Conservation (phyloP, 306 rosid genomes). For the Ochetophila trinervis region DNA sequence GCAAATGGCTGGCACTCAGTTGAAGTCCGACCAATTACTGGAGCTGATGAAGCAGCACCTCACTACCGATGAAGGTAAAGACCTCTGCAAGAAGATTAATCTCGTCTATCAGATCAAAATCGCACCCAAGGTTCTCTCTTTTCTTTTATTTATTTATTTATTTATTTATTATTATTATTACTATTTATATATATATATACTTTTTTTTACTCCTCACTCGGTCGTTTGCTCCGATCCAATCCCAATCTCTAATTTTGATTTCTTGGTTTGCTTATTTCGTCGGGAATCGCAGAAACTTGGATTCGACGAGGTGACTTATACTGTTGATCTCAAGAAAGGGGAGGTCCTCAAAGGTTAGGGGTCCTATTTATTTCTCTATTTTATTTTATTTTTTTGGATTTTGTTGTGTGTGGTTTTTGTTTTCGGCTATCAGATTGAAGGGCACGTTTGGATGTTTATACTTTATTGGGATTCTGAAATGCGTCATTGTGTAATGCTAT, state of each 20-base stretch:
- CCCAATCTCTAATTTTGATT: not conserved
- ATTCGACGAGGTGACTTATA: conserved; percentile 59
- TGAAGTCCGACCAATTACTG: conserved; percentile 65
- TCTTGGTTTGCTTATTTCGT: not conserved
- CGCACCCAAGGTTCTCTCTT: conserved; percentile 70
- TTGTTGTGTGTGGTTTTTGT: not conserved
- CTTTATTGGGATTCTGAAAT: not conserved
- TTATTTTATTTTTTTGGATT: not conserved
- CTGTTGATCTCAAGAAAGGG: conserved; percentile 89
- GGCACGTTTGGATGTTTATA: not conserved
- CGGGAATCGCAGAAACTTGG: conserved; percentile 67
- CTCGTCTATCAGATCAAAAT: conserved; percentile 83
- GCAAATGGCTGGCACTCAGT: conserved; percentile 38
- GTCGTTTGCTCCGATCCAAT: too few relatives aligned
- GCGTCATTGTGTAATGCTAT: not conserved
- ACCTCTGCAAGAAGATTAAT: conserved; percentile 47
- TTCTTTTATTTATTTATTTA: not conserved
- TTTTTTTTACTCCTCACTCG: not conserved
- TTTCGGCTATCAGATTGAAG: not conserved
- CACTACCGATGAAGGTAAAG: conserved; percentile 65
- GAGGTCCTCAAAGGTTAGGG: conserved; percentile 70
- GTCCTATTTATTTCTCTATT: not conserved
- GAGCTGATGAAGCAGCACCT: conserved; percentile 82
- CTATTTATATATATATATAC: too few relatives aligned
- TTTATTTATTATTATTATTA: too few relatives aligned